phyloP scores from a whole-genome alignment of 2,329 filamentous ascomycete species.

The Endothia cerciana region DNA sequence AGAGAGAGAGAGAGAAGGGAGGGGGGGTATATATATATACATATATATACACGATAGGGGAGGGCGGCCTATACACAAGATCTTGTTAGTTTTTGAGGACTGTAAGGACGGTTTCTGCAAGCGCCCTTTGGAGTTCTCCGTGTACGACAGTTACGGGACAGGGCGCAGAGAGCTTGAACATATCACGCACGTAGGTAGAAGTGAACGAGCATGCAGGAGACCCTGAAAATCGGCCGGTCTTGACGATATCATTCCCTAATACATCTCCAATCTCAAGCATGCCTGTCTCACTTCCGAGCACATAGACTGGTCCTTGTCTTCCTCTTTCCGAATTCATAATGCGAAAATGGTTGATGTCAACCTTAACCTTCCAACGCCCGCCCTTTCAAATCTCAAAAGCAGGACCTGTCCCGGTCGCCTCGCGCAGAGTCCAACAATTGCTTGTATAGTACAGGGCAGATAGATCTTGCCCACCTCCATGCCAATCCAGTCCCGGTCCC shows the following conservation, averaged over 20 bases:
- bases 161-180: no score
- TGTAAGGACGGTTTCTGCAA: no score
- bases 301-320: not conserved
- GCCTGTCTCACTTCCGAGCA: not conserved
- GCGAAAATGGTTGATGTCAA: not conserved
- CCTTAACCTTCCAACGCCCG: conserved; percentile 8
- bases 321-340: not conserved
- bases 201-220: not conserved
- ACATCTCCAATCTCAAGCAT: not conserved
- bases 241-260: not conserved
- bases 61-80: no score
- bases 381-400: conserved; percentile 12
- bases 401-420: conserved; percentile 11
- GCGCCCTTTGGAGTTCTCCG: no score
- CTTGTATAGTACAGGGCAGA: conserved; percentile 25
- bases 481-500: not conserved
- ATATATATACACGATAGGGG: no score
- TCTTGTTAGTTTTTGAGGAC: no score
- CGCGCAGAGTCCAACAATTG: conserved; percentile 15
- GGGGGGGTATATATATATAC: no score
- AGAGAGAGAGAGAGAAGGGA: no score
- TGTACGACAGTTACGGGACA: no score
- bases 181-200: not conserved
- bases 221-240: not conserved
- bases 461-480: not conserved